Evolutionary conservation across 306 rosid species (phyloP).

Genomic region (Benincasa hispida): DNA sequence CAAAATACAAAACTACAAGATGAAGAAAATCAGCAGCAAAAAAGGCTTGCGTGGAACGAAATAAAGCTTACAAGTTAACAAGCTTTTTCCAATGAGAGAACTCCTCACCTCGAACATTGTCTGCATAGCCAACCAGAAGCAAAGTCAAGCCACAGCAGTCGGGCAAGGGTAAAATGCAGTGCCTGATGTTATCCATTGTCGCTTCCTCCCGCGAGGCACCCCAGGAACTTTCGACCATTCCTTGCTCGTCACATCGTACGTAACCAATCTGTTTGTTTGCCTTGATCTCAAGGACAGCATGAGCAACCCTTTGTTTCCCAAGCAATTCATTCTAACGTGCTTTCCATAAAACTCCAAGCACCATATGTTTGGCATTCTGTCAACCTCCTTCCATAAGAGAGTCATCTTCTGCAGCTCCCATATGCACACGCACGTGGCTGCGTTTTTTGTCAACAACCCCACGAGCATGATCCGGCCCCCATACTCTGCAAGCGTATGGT

Average conservation of each 20-base stretch:
- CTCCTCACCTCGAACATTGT: constrained; percentile 3
- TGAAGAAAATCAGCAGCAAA: neutral
- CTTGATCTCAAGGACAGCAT: constrained; percentile 69
- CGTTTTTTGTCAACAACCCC: constrained; percentile 75
- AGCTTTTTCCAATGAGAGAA: neutral
- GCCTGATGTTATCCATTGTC: constrained; percentile 61
- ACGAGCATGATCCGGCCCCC: constrained; percentile 72
- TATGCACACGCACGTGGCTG: constrained; percentile 83
- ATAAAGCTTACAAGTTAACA: constrained; percentile 11
- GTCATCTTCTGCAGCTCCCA: constrained; percentile 99
- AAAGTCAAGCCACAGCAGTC: constrained; percentile 51
- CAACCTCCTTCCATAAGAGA: constrained; percentile 98
- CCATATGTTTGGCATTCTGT: constrained; percentile 98
- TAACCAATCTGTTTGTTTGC: constrained; percentile 59
- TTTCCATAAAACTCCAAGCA: constrained; percentile 98
- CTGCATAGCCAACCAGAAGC: neutral
- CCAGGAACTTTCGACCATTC: constrained; percentile 88
- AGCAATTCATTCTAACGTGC: constrained; percentile 88
- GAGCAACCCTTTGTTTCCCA: constrained; percentile 87
- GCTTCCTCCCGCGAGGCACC: constrained; percentile 52
- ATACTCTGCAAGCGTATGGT: constrained; percentile 63
- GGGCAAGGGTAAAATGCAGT: constrained; percentile 73
- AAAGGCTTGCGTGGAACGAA: neutral
- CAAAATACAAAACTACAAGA: neutral
- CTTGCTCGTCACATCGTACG: constrained; percentile 45